Evolutionary conservation across 2,329 filamentous ascomycete genomes (phyloP).

Genomic region (Talaromyces sp.): DNA sequence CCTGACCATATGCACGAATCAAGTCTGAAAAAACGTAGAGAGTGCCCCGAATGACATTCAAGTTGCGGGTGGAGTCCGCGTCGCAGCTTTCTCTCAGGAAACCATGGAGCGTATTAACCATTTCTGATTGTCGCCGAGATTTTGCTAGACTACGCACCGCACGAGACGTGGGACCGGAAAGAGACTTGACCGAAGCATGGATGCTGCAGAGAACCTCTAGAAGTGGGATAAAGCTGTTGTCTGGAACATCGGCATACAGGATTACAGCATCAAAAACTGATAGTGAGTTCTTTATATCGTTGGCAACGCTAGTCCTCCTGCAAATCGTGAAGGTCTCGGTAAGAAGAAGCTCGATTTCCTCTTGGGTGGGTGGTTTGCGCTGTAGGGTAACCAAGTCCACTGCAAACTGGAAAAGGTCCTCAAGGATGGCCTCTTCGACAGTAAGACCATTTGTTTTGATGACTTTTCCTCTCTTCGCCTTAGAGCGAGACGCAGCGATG

Average conservation of each 20-base stretch:
- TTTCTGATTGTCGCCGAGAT: constrained; percentile 41
- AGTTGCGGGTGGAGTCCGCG: constrained; percentile 38
- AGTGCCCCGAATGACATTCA: constrained; percentile 45
- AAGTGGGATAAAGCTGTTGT: constrained; percentile 39
- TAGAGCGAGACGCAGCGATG: constrained; percentile 40
- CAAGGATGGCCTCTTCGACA: constrained; percentile 40
- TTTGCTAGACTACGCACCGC: constrained; percentile 47
- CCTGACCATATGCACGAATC: constrained; percentile 42
- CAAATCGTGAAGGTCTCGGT: constrained; percentile 43
- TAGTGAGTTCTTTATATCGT: constrained; percentile 47
- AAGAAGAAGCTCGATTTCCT: constrained; percentile 42
- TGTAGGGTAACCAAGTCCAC: constrained; percentile 48
- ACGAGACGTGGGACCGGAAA: constrained; percentile 46
- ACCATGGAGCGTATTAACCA: constrained; percentile 40
- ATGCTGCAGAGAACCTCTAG: constrained; percentile 49
- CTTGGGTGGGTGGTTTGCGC: constrained; percentile 37
- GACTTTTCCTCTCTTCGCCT: constrained; percentile 40
- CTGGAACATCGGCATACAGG: constrained; percentile 42
- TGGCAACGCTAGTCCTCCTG: constrained; percentile 43
- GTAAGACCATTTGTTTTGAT: constrained; percentile 34
- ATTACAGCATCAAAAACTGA: constrained; percentile 48
- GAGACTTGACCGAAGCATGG: constrained; percentile 46
- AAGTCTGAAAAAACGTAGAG: constrained; percentile 47
- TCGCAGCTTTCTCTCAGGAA: constrained; percentile 38
- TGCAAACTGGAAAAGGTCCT: constrained; percentile 45